These are phyloP conservation scores for Chlamydomonas asymmetrica DNA, from an alignment of 139 green algal genomes.

Conservation along the genomic window DNA sequence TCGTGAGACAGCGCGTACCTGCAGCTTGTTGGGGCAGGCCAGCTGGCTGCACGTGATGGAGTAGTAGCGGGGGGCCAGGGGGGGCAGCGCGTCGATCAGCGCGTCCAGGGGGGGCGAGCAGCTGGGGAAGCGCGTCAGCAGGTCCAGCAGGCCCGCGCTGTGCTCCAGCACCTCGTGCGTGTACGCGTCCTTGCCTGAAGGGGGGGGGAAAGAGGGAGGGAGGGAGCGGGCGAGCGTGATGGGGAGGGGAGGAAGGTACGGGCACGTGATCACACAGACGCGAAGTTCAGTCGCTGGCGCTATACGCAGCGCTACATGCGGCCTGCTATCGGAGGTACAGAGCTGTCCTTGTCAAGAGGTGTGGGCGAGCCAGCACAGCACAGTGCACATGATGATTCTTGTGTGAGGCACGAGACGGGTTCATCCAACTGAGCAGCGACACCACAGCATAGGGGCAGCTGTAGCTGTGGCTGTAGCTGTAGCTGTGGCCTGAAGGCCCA, in stretches of 20 bases:
- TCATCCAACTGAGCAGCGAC: no score
- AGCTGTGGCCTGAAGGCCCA: no score
- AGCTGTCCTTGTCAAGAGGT: no score
- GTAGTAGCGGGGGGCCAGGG: conserved; percentile 85
- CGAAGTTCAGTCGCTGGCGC: no score
- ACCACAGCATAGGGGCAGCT: no score
- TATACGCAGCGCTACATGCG: no score
- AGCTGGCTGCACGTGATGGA: conserved; percentile 67
- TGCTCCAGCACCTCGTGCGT: conserved; percentile 62
- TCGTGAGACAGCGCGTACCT: background rate
- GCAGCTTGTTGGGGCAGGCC: background rate
- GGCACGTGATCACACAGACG: background rate
- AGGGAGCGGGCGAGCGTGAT: background rate
- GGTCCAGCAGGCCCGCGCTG: conserved; percentile 72
- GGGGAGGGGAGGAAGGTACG: background rate
- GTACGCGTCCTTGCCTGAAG: conserved; percentile 55
- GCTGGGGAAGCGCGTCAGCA: conserved; percentile 76
- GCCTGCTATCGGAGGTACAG: no score
- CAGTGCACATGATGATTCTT: no score
- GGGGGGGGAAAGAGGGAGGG: background rate
- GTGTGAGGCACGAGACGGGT: no score
- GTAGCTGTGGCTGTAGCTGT: no score
- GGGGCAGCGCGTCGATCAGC: conserved; percentile 82
- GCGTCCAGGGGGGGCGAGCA: conserved; percentile 74
- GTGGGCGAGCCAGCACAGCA: background rate